Conservation (phyloP, 2,329 filamentous ascomycete genomes). For the Fusarium tupiense region DNA sequence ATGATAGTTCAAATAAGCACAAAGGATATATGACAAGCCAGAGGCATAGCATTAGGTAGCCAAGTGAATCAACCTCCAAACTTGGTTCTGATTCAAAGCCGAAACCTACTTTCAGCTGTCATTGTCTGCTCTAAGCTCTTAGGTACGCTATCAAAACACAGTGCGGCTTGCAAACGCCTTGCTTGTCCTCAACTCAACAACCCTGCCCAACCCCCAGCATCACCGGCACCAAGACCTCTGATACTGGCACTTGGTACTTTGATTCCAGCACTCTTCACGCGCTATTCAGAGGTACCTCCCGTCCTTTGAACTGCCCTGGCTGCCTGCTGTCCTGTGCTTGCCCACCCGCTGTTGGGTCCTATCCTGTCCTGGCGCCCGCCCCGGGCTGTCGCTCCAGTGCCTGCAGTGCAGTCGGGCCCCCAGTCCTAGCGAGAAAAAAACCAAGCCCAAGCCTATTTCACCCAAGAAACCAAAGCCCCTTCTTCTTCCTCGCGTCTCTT, state of each 20-base stretch:
- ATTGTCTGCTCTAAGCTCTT: constrained; percentile 3
- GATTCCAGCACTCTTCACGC: neutral
- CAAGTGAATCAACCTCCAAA: constrained; percentile 3
- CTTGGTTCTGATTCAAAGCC: constrained; percentile 4
- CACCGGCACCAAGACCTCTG: constrained; percentile 4
- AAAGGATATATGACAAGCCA: neutral
- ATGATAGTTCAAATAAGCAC: neutral
- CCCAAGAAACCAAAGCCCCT: constrained; percentile 41
- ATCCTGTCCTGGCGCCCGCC: constrained; percentile 26
- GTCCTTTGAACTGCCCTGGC: constrained; percentile 10
- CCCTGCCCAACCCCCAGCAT: constrained; percentile 36
- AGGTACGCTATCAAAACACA: constrained; percentile 33
- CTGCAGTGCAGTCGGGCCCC: neutral
- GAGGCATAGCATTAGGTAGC: neutral
- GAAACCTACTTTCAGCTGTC: constrained; percentile 22
- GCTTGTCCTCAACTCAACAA: constrained; percentile 32
- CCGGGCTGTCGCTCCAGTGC: constrained; percentile 21
- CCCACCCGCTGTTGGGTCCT: constrained; percentile 28
- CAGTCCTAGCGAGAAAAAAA: constrained; percentile 31
- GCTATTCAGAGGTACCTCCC: constrained; percentile 20
- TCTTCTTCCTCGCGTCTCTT: constrained; percentile 27
- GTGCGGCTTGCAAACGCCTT: constrained; percentile 21
- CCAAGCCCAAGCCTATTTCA: constrained; percentile 36
- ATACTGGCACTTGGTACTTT: constrained; percentile 32
- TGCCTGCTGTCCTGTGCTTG: constrained; percentile 29